These are phyloP conservation scores for Beauveria brongniartii DNA, from an alignment of 2,329 filamentous ascomycete genomes.

Conservation along the genomic window DNA sequence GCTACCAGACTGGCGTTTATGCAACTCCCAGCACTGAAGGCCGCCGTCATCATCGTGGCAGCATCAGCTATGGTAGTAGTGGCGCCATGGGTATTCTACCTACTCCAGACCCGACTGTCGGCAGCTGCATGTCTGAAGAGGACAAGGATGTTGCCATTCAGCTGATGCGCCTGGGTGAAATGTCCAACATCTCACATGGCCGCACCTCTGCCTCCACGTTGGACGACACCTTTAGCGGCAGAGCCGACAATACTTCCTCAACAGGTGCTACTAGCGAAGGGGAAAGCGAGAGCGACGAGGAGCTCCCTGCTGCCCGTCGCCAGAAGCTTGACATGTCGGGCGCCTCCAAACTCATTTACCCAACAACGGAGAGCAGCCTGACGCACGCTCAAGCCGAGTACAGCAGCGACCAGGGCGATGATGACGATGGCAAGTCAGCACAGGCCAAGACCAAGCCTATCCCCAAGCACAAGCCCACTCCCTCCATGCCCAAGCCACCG, in stretches of 20 bases:
- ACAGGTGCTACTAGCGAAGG: slow-evolving; percentile 76
- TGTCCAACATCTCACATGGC: slow-evolving; percentile 86
- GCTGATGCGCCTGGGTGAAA: slow-evolving; percentile 90
- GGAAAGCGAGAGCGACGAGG: slow-evolving; percentile 58
- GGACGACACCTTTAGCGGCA: slow-evolving; percentile 88
- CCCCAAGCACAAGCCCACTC: slow-evolving; percentile 31
- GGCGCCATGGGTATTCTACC: slow-evolving; percentile 57
- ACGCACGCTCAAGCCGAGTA: slow-evolving; percentile 33
- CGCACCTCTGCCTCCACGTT: slow-evolving; percentile 88
- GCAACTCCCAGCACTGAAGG: slow-evolving; percentile 53
- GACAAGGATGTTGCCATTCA: slow-evolving; percentile 89
- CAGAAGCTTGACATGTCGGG: slow-evolving; percentile 45
- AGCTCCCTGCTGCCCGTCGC: slow-evolving; percentile 50
- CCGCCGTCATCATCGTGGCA: slow-evolving; percentile 55
- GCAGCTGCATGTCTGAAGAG: slow-evolving; percentile 95
- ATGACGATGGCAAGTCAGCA: slow-evolving; percentile 27
- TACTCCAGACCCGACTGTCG: slow-evolving; percentile 94
- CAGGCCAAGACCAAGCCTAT: slow-evolving; percentile 33
- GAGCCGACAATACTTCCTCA: slow-evolving; percentile 76
- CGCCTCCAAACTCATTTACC: slow-evolving; percentile 38
- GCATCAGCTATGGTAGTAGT: slow-evolving; percentile 45
- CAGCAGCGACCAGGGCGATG: slow-evolving; percentile 27
- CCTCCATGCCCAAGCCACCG: slow-evolving; percentile 24
- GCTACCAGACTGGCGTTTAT: slow-evolving; percentile 46
- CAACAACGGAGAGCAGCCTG: slow-evolving; percentile 46